Evolutionary conservation across 805 yeast genomes (phyloP).

Genomic region (Barnettozyma sucrosica): DNA sequence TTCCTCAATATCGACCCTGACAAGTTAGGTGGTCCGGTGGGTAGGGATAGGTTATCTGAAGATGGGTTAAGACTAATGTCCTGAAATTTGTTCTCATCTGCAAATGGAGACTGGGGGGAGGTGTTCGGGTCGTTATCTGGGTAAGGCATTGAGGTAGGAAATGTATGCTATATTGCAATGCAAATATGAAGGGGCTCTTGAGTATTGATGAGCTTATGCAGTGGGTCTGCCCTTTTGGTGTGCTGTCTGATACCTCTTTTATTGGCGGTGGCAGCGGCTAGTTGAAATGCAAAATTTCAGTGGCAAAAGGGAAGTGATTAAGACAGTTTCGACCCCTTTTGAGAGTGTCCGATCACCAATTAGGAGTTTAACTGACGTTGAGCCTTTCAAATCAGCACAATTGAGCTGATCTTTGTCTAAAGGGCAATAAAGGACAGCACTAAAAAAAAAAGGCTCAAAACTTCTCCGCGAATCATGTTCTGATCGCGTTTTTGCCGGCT

Average conservation of each 20-base stretch:
- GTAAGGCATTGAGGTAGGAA: neutral
- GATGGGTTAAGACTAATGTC: constrained; percentile 21
- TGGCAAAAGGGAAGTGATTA: neutral
- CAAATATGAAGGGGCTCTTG: no score
- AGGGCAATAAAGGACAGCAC: no score
- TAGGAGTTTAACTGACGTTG: neutral
- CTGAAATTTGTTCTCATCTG: constrained; percentile 21
- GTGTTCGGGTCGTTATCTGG: constrained; percentile 13
- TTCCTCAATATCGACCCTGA: constrained; percentile 23
- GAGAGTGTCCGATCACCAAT: neutral
- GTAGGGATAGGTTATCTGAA: constrained; percentile 9
- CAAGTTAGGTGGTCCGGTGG: neutral
- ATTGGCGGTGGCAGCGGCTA: neutral
- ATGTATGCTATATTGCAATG: no score
- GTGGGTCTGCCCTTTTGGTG: neutral
- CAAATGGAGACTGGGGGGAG: constrained; percentile 24
- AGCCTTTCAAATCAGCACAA: neutral
- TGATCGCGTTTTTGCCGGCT: neutral
- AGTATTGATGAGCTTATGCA: no score
- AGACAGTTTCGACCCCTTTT: neutral
- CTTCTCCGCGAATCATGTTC: neutral
- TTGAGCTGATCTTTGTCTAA: neutral
- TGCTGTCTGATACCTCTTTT: neutral
- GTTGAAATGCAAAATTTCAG: neutral
- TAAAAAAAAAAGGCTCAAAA: neutral